Conservation (phyloP, 805 yeast species). For the Candida ponderosae region DNA sequence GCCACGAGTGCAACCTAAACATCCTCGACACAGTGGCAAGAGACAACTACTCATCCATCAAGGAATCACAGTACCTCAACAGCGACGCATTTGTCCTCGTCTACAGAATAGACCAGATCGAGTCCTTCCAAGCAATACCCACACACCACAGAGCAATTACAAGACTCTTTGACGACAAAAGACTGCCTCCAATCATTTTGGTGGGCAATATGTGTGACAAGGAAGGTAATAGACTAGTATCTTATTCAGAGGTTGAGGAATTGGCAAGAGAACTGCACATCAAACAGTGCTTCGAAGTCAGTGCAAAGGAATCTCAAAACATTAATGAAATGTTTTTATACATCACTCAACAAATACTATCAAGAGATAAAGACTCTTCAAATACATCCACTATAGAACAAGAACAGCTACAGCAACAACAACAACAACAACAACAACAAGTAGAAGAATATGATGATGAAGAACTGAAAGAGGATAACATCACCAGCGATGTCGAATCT, state of each 20-base stretch:
- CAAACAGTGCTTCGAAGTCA: constrained; percentile 8
- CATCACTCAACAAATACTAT: constrained; percentile 3
- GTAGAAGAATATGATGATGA: too few relatives aligned
- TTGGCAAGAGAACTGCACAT: constrained; percentile 10
- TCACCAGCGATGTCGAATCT: too few relatives aligned
- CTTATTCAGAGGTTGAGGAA: constrained; percentile 8
- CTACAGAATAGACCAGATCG: constrained; percentile 8
- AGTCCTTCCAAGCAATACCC: constrained; percentile 7
- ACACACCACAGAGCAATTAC: constrained; percentile 11
- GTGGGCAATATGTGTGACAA: constrained; percentile 13
- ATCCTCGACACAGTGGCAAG: constrained; percentile 75
- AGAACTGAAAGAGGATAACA: too few relatives aligned
- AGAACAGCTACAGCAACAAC: too few relatives aligned
- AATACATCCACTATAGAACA: too few relatives aligned
- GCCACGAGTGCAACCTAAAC: constrained; percentile 43
- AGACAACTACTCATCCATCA: constrained; percentile 68
- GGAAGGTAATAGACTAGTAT: constrained; percentile 6
- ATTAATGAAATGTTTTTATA: constrained; percentile 11
- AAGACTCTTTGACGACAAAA: constrained; percentile 6
- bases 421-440: too few relatives aligned
- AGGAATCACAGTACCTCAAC: constrained; percentile 32
- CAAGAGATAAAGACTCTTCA: too few relatives aligned
- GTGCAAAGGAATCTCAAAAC: constrained; percentile 11
- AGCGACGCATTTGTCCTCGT: constrained; percentile 16
- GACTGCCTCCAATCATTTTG: constrained; percentile 12